Evolutionary conservation across 345 rosid species (phyloP).

Genomic region (Gossypium arboreum): DNA sequence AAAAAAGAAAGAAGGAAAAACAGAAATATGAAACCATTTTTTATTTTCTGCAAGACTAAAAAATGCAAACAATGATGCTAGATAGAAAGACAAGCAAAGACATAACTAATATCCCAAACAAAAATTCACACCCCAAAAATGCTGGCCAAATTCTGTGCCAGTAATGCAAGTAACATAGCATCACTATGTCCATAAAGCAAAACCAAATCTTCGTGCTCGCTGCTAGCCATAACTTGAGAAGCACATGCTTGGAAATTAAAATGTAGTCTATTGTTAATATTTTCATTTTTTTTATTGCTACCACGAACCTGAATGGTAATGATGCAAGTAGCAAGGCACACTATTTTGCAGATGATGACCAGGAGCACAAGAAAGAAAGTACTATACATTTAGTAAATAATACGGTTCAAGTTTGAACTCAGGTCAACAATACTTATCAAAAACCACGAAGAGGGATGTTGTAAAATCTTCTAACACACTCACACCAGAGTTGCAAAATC

Average conservation of each 20-base stretch:
- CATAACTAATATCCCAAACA: background rate
- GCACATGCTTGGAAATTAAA: background rate
- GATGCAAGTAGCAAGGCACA: background rate
- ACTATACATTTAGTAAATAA: background rate
- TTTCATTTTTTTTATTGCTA: background rate
- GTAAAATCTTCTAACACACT: background rate
- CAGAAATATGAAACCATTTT: background rate
- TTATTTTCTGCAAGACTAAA: background rate
- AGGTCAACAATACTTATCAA: background rate
- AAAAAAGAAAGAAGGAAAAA: slow-evolving; percentile 3
- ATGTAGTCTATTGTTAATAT: background rate
- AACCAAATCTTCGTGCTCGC: background rate
- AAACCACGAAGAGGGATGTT: background rate
- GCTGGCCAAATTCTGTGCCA: background rate
- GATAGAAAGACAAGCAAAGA: background rate
- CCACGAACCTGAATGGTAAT: background rate
- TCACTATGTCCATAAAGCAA: background rate
- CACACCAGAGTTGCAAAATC: background rate
- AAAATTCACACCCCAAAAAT: background rate
- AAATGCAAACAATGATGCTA: slow-evolving; percentile 10
- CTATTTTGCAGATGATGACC: background rate
- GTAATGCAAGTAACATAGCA: background rate
- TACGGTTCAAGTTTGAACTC: background rate
- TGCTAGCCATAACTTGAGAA: background rate
- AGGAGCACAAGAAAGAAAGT: background rate